Evolutionary conservation across 1,139 yeast species (phyloP).

Genomic region (Meyerozyma elateridarum): DNA sequence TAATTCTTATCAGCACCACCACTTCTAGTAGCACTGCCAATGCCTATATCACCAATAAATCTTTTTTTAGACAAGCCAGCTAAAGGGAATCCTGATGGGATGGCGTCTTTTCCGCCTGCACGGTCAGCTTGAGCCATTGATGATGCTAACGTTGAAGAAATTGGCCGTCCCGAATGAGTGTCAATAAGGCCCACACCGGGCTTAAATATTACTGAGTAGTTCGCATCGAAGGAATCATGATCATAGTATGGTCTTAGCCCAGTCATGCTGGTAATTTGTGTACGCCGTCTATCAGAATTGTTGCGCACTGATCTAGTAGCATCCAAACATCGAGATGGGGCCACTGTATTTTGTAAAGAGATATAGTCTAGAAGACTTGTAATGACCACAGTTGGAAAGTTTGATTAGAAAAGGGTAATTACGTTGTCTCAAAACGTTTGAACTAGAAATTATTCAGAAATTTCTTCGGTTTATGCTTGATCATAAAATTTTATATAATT

Average conservation of each 20-base stretch:
- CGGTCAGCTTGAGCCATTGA: constrained; percentile 11
- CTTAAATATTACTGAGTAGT: constrained; percentile 55
- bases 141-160: constrained; percentile 22
- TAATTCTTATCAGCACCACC: constrained; percentile 35
- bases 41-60: constrained; percentile 2
- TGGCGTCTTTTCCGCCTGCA: background rate
- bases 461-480: too few species aligned
- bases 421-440: too few species aligned
- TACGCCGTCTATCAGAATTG: too few species aligned
- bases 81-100: background rate
- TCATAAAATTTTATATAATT: too few species aligned
- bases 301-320: too few species aligned
- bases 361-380: too few species aligned
- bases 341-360: too few species aligned
- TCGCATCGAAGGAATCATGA: constrained; percentile 64
- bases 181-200: constrained; percentile 58
- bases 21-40: background rate
- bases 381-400: too few species aligned
- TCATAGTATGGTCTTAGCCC: constrained; percentile 67
- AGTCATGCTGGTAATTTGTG: constrained; percentile 1
- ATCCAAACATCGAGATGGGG: too few species aligned
- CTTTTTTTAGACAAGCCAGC: constrained; percentile 2
- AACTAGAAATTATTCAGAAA: too few species aligned
- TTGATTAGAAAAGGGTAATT: too few species aligned
- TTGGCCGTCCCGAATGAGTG: constrained; percentile 32